Conservation (phyloP, 2,329 filamentous ascomycete genomes). For the Trichophyton verrucosum region DNA sequence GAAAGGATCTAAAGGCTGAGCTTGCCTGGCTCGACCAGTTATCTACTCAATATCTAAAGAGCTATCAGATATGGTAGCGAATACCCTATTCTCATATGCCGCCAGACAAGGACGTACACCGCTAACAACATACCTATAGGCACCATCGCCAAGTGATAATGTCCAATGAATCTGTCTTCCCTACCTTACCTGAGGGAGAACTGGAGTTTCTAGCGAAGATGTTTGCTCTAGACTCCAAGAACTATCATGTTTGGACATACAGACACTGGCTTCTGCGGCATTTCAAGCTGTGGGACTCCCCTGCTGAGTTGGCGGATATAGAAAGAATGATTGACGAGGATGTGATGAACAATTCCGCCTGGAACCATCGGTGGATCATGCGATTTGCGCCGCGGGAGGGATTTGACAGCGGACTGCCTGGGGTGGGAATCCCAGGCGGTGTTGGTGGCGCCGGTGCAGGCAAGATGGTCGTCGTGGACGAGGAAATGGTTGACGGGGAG, state of each 20-base stretch:
- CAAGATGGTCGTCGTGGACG: slow-evolving; percentile 39
- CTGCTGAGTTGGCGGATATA: slow-evolving; percentile 54
- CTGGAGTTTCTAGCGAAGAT: slow-evolving; percentile 64
- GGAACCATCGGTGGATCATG: slow-evolving; percentile 95
- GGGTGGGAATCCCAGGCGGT: slow-evolving; percentile 16
- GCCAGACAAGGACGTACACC: too few species aligned
- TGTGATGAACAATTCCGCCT: slow-evolving; percentile 90
- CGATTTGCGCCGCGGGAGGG: slow-evolving; percentile 54
- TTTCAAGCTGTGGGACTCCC: slow-evolving; percentile 46
- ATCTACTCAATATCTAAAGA: slow-evolving; percentile 77
- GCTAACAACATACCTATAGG: slow-evolving; percentile 24
- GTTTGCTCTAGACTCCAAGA: slow-evolving; percentile 79
- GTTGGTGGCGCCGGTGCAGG: slow-evolving; percentile 20
- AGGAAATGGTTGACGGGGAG: slow-evolving; percentile 59
- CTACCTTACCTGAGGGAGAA: slow-evolving; percentile 53
- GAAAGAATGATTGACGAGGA: slow-evolving; percentile 64
- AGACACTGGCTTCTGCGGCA: slow-evolving; percentile 63
- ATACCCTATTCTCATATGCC: neutral
- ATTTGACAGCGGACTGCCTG: slow-evolving; percentile 27
- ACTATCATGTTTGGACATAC: slow-evolving; percentile 98
- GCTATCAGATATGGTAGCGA: slow-evolving; percentile 89
- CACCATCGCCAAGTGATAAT: slow-evolving; percentile 48
- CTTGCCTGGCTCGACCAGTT: slow-evolving; percentile 76
- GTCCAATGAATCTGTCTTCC: slow-evolving; percentile 37
- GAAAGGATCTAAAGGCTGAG: slow-evolving; percentile 56